A percentile compares a stretch with the other conserved stretches of the same genome.
Conservation (phyloP, 345 rosid genomes). For the Corymbia maculata region DNA sequence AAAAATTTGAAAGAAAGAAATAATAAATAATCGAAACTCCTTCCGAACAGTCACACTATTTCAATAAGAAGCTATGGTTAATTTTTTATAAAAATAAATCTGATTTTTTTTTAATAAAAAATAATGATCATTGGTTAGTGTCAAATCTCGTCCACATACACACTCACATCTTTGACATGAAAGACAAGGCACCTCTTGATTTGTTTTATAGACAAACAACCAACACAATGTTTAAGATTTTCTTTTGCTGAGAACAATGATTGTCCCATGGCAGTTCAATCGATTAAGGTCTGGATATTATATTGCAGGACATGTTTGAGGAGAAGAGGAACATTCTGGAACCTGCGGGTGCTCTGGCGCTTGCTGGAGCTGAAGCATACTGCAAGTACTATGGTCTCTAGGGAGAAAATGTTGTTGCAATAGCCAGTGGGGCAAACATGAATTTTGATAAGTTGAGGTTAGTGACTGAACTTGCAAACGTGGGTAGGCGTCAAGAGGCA, state of each 20-base stretch:
- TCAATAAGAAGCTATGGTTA: too few species aligned
- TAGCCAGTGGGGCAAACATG: conserved; percentile 97
- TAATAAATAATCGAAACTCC: too few species aligned
- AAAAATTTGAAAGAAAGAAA: too few species aligned
- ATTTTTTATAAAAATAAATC: too few species aligned
- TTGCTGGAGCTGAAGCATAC: conserved; percentile 98
- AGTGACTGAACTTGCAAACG: conserved; percentile 94
- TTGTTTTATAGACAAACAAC: too few species aligned
- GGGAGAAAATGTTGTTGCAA: conserved; percentile 70
- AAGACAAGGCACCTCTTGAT: too few species aligned
- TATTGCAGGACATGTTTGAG: conserved; percentile 88
- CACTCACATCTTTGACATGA: too few species aligned
- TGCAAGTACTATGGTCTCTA: conserved; percentile 84
- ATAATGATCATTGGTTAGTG: too few species aligned
- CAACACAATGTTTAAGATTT: not conserved
- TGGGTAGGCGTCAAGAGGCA: conserved; percentile 92
- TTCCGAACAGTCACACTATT: too few species aligned
- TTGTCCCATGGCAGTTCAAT: not conserved
- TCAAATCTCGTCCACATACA: too few species aligned
- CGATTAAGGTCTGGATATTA: not conserved
- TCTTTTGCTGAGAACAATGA: not conserved
- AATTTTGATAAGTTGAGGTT: conserved; percentile 87
- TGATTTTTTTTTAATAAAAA: too few species aligned
- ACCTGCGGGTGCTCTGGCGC: conserved; percentile 96
- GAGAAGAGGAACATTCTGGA: conserved; percentile 91